Conservation (phyloP, 1,139 yeast genomes). For the Diutina rugosa region DNA sequence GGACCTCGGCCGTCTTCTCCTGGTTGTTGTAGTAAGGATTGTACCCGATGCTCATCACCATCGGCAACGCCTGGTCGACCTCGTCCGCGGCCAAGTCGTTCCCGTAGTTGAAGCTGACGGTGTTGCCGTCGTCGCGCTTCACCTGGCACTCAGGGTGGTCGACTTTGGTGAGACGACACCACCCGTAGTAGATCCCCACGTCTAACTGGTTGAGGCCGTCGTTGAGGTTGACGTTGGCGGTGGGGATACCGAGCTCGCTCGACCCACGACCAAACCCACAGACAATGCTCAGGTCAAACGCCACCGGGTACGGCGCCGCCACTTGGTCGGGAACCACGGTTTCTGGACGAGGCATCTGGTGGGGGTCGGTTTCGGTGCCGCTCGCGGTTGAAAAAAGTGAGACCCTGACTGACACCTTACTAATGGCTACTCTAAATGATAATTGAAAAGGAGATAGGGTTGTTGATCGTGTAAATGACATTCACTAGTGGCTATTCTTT, state of each 20-base stretch:
- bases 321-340: conserved; percentile 32
- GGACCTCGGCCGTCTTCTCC: conserved; percentile 75
- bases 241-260: conserved; percentile 84
- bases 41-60: conserved; percentile 95
- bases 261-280: conserved; percentile 96
- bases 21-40: conserved; percentile 83
- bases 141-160: conserved; percentile 8
- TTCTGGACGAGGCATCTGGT: neutral
- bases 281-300: conserved; percentile 40
- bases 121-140: conserved; percentile 29
- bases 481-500: too few species aligned
- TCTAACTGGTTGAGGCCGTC: conserved; percentile 35
- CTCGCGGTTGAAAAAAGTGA: neutral
- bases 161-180: conserved; percentile 32
- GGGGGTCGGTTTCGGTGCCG: too few species aligned
- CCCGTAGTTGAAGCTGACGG: conserved; percentile 53
- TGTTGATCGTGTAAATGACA: too few species aligned
- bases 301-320: conserved; percentile 50
- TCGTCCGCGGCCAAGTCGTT: conserved; percentile 22
- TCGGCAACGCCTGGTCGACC: conserved; percentile 46
- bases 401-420: neutral
- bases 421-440: neutral
- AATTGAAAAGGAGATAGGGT: too few species aligned
- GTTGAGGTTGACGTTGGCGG: conserved; percentile 76
- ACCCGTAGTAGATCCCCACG: conserved; percentile 90